phyloP scores from a whole-genome alignment of 208 protist genomes.

The Trichomonas vaginalis region DNA sequence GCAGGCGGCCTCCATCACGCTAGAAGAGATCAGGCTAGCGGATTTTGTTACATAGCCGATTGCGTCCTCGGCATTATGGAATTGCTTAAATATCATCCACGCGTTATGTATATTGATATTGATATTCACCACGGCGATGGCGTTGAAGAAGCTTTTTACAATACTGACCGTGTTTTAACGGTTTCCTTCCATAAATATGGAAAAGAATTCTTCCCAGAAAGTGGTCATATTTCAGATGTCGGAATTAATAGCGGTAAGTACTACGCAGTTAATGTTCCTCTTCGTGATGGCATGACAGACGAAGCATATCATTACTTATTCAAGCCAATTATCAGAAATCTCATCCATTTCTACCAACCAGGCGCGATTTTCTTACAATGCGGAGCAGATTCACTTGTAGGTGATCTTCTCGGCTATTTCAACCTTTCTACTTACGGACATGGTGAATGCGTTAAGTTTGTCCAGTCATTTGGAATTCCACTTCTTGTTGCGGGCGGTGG shows the following conservation, averaged over 20 bases:
- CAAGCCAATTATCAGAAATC: conserved; percentile 62
- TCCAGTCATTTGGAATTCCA: conserved; percentile 17
- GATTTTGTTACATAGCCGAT: conserved; percentile 90
- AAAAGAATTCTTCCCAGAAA: conserved; percentile 64
- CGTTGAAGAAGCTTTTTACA: conserved; percentile 71
- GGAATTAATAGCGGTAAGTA: conserved; percentile 55
- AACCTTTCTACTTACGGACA: conserved; percentile 70
- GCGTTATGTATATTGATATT: conserved; percentile 60
- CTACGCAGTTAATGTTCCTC: conserved; percentile 60
- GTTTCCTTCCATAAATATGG: conserved; percentile 96
- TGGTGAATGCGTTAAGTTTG: conserved; percentile 61
- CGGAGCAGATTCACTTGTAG: conserved; percentile 86
- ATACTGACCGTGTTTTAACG: conserved; percentile 96
- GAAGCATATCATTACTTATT: conserved; percentile 65
- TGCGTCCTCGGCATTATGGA: conserved; percentile 96
- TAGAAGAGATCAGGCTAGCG: conserved; percentile 62
- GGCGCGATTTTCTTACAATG: conserved; percentile 92
- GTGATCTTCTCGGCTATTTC: conserved; percentile 83
- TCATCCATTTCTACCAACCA: conserved; percentile 77
- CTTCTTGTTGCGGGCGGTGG: conserved; percentile 14
- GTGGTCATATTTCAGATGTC: conserved; percentile 49
- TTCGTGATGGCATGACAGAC: conserved; percentile 59
- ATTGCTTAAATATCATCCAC: conserved; percentile 69
- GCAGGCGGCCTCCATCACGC: conserved; percentile 68
- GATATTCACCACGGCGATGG: conserved; percentile 63